A percentile compares a stretch with the other conserved stretches of the same genome.
phyloP scores from a whole-genome alignment of 768 basidiomycete species.

The Pleurotus djamor region DNA sequence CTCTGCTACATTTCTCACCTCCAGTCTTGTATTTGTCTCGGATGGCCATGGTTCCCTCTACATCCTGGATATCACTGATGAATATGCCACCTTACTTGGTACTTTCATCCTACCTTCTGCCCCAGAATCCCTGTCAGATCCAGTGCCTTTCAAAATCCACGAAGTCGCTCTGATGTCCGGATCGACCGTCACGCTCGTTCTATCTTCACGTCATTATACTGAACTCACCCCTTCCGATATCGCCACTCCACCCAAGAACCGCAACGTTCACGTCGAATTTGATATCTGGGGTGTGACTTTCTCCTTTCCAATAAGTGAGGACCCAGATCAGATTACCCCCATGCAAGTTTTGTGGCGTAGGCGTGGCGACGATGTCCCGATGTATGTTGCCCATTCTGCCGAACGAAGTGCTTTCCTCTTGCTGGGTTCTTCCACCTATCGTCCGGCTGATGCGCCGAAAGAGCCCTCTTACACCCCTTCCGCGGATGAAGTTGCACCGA shows the following conservation, averaged over 20 bases:
- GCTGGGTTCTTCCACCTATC: constrained; percentile 58
- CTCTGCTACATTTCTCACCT: constrained; percentile 56
- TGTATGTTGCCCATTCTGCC: constrained; percentile 48
- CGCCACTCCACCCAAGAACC: constrained; percentile 11
- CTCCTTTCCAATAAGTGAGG: constrained; percentile 35
- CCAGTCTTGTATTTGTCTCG: constrained; percentile 49
- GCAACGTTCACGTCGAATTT: constrained; percentile 40
- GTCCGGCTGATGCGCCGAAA: constrained; percentile 28
- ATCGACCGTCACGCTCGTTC: constrained; percentile 36
- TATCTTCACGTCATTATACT: constrained; percentile 59
- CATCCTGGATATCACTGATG: constrained; percentile 43
- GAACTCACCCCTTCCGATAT: constrained; percentile 13
- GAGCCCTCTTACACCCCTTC: constrained; percentile 51
- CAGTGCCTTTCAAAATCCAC: constrained; percentile 44
- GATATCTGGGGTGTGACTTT: constrained; percentile 67
- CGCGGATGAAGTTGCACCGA: constrained; percentile 64
- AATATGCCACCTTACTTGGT: constrained; percentile 45
- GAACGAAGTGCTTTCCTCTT: constrained; percentile 48
- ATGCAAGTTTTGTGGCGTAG: constrained; percentile 69
- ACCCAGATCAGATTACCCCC: constrained; percentile 24
- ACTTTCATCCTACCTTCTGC: constrained; percentile 44
- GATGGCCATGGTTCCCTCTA: constrained; percentile 75
- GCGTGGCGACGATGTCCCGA: constrained; percentile 68
- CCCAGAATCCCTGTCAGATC: constrained; percentile 17
- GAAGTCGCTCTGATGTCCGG: constrained; percentile 33